Percentiles rank a stretch among this genome's conserved stretches.
These are phyloP conservation scores for Pythium folliculosum DNA, from an alignment of 352 stramenopile genomes.

Conservation along the genomic window DNA sequence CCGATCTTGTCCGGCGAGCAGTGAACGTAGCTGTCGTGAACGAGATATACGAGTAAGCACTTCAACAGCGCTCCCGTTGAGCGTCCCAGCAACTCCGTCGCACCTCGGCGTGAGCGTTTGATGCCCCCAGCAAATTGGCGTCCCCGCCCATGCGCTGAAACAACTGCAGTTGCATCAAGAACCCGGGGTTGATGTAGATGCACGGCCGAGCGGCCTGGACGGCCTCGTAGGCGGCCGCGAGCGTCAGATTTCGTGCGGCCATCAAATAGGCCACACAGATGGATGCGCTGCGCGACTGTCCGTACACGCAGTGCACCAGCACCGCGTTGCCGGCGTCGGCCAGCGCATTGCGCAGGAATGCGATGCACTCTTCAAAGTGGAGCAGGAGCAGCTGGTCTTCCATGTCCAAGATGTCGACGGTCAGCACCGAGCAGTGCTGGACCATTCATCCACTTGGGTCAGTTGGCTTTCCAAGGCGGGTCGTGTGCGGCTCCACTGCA, in stretches of 20 bases:
- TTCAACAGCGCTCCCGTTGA: not conserved
- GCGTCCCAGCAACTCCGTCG: not conserved
- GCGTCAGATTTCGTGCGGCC: constrained; percentile 36
- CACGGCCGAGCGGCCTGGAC: constrained; percentile 66
- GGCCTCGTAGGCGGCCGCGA: constrained; percentile 53
- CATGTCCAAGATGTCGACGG: constrained; percentile 76
- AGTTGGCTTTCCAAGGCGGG: not conserved
- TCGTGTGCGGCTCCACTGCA: not conserved
- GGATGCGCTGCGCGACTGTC: constrained; percentile 72
- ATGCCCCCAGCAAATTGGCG: constrained; percentile 38
- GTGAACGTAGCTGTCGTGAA: constrained; percentile 41
- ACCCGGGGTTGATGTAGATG: constrained; percentile 80
- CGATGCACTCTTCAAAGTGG: constrained; percentile 55
- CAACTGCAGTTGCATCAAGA: constrained; percentile 68
- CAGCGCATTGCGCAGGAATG: constrained; percentile 21
- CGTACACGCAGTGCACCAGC: constrained; percentile 82
- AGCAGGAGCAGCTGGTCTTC: constrained; percentile 69
- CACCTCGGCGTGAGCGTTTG: constrained; percentile 59
- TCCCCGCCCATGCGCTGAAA: constrained; percentile 65
- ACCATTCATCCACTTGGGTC: not conserved
- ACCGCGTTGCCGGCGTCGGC: constrained; percentile 10
- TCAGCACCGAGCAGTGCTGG: constrained; percentile 42
- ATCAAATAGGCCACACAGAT: constrained; percentile 82
- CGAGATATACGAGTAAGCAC: not conserved
- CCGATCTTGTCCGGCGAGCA: constrained; percentile 43